These are phyloP conservation scores for Blastobotrys buckinghamii DNA, from an alignment of 1,139 yeast genomes.

Conservation along the genomic window DNA sequence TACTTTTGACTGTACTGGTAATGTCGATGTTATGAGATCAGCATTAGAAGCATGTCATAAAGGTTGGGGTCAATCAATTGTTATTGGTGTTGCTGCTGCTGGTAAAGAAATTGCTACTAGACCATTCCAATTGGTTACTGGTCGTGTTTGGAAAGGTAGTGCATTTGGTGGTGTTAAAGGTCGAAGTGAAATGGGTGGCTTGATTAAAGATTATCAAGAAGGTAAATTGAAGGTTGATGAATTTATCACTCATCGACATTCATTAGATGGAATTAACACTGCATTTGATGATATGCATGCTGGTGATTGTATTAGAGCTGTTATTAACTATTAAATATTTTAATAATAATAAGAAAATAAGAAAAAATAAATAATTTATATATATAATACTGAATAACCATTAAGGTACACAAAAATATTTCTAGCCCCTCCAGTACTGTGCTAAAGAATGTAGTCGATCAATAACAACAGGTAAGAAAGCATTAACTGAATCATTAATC, in stretches of 20 bases:
- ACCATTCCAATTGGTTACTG: slow-evolving; percentile 98
- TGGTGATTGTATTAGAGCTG: slow-evolving; percentile 94
- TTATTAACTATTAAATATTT: slow-evolving; percentile 36
- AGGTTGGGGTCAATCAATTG: slow-evolving; percentile 96
- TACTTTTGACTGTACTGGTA: slow-evolving; percentile 98
- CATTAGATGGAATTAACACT: slow-evolving; percentile 67
- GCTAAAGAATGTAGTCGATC: slow-evolving; percentile 94
- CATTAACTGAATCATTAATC: slow-evolving; percentile 90
- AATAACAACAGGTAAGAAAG: slow-evolving; percentile 88
- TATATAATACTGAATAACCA: neutral
- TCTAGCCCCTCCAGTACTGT: slow-evolving; percentile 84
- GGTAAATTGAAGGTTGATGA: slow-evolving; percentile 91
- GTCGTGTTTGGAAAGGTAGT: slow-evolving; percentile 97
- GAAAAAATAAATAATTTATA: neutral
- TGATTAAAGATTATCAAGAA: slow-evolving; percentile 76
- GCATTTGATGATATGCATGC: slow-evolving; percentile 95
- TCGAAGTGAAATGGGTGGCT: slow-evolving; percentile 86
- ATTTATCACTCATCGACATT: slow-evolving; percentile 86
- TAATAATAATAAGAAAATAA: neutral
- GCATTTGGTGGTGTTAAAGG: slow-evolving; percentile 99
- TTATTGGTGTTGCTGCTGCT: slow-evolving; percentile 98
- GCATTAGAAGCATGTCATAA: slow-evolving; percentile 97
- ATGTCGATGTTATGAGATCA: slow-evolving; percentile 86
- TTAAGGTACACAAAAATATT: neutral
- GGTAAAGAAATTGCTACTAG: slow-evolving; percentile 95